Evolutionary conservation across 805 yeast species (phyloP).

Genomic region (Dipodascopsis tothii): DNA sequence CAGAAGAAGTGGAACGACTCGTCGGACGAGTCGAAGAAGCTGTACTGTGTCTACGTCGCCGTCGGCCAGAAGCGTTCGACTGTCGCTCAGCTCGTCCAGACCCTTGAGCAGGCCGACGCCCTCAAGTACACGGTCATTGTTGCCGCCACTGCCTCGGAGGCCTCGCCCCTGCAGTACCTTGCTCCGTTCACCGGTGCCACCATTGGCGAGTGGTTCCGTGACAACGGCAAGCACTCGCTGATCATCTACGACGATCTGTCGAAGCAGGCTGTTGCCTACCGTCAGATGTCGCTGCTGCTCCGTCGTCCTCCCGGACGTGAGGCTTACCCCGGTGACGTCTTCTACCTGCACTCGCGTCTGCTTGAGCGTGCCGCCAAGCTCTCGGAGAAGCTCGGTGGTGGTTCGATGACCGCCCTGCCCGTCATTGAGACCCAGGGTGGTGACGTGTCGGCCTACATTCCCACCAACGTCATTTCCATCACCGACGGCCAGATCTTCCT

Average conservation of each 20-base stretch:
- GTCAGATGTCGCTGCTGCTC: constrained; percentile 94
- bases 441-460: constrained; percentile 96
- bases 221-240: constrained; percentile 95
- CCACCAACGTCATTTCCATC: constrained; percentile 95
- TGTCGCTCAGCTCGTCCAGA: constrained; percentile 98
- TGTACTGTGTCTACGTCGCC: constrained; percentile 99
- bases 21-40: constrained; percentile 90
- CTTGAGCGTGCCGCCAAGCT: constrained; percentile 97
- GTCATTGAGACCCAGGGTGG: constrained; percentile 98
- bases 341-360: constrained; percentile 90
- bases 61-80: constrained; percentile 99
- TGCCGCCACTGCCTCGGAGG: constrained; percentile 99
- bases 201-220: constrained; percentile 99
- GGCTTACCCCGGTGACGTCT: constrained; percentile 95
- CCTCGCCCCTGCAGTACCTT: constrained; percentile 98
- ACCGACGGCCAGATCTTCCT: constrained; percentile 97
- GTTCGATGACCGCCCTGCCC: constrained; percentile 93
- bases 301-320: constrained; percentile 97
- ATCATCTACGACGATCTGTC: constrained; percentile 97
- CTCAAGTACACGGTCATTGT: constrained; percentile 95
- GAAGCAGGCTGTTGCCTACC: constrained; percentile 99
- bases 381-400: constrained; percentile 82
- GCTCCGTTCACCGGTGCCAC: constrained; percentile 99
- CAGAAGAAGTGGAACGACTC: constrained; percentile 99
- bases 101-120: constrained; percentile 97